Evolutionary conservation across 2,329 filamentous ascomycete species (phyloP).

Genomic region (Cercospora sojina): DNA sequence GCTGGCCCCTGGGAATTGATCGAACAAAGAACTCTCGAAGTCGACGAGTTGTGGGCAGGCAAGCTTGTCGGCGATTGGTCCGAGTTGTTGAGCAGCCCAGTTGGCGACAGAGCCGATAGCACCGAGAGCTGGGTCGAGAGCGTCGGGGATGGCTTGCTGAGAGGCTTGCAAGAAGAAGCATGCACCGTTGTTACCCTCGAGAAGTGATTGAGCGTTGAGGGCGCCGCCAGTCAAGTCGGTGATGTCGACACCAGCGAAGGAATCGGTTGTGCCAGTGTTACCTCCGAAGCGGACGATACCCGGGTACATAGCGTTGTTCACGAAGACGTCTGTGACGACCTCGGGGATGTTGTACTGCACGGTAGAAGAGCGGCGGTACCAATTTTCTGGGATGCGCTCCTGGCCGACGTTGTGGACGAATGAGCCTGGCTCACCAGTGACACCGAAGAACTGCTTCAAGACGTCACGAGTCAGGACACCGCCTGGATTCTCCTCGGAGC

Average conservation of each 20-base stretch:
- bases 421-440: slow-evolving; percentile 11
- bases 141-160: slow-evolving; percentile 28
- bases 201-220: slow-evolving; percentile 17
- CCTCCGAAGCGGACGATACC: slow-evolving; percentile 37
- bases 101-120: slow-evolving; percentile 16
- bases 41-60: slow-evolving; percentile 19
- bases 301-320: slow-evolving; percentile 27
- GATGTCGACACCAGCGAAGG: slow-evolving; percentile 39
- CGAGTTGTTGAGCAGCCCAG: slow-evolving; percentile 18
- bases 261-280: slow-evolving; percentile 38
- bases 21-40: slow-evolving; percentile 23
- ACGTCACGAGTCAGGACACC: slow-evolving; percentile 25
- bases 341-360: slow-evolving; percentile 33
- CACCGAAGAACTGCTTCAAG: slow-evolving; percentile 29
- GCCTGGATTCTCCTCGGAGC: slow-evolving; percentile 26
- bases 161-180: slow-evolving; percentile 38
- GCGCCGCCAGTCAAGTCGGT: slow-evolving; percentile 40
- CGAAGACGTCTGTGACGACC: slow-evolving; percentile 22
- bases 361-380: slow-evolving; percentile 23
- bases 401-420: slow-evolving; percentile 25
- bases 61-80: slow-evolving; percentile 12
- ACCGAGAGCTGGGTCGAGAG: slow-evolving; percentile 26
- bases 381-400: slow-evolving; percentile 43
- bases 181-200: slow-evolving; percentile 39
- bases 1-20: slow-evolving; percentile 16